A percentile compares a stretch with the other conserved stretches of the same genome.
phyloP scores from a whole-genome alignment of 1,284 basidiomycete genomes.

The Trichosporon sp. region DNA sequence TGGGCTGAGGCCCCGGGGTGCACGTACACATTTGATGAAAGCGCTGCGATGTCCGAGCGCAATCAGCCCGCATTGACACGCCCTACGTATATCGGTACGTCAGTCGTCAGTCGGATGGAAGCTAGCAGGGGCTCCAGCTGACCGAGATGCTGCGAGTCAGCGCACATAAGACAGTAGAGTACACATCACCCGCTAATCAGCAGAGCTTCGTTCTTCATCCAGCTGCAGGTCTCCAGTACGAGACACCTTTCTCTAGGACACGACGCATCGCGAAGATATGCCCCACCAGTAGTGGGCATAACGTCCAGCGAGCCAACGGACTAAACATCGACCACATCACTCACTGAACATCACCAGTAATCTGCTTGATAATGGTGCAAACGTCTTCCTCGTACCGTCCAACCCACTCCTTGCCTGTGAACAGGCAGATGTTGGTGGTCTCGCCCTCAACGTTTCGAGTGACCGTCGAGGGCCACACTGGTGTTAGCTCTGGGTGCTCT shows the following conservation, averaged over 20 bases:
- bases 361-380: not conserved
- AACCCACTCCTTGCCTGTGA: conserved; percentile 3
- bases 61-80: not conserved
- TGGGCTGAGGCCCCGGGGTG: no score
- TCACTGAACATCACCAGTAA: conserved; percentile 6
- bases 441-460: not conserved
- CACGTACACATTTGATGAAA: not conserved
- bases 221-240: not conserved
- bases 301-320: no score
- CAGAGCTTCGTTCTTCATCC: not conserved
- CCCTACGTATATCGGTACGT: no score
- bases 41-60: not conserved
- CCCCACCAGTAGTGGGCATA: no score
- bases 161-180: not conserved
- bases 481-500: no score
- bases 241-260: no score
- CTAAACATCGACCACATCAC: no score
- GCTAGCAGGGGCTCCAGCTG: not conserved
- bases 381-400: conserved; percentile 6
- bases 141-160: not conserved
- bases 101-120: not conserved
- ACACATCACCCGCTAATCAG: no score
- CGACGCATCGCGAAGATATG: no score
- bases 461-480: not conserved
- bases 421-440: not conserved